Conservation (phyloP, 2,329 filamentous ascomycete genomes). For the Fusarium sp. region DNA sequence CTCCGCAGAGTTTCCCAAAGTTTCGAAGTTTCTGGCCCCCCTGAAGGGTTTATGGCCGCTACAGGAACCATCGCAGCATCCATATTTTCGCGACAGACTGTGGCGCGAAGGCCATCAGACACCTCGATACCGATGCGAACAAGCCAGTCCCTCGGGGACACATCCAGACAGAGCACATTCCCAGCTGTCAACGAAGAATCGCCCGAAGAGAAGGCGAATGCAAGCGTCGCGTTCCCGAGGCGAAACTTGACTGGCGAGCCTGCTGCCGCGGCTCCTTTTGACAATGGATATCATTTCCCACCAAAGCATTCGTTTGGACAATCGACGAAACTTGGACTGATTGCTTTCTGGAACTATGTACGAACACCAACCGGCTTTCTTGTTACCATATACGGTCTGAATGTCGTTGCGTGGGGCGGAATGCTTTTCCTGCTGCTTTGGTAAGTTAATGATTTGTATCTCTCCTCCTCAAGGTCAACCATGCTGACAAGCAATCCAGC, state of each 20-base stretch:
- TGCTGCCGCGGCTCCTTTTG: constrained; percentile 55
- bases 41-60: constrained; percentile 59
- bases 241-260: constrained; percentile 39
- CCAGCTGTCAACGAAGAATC: constrained; percentile 38
- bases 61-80: constrained; percentile 58
- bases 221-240: constrained; percentile 4
- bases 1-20: constrained; percentile 48
- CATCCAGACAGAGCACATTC: constrained; percentile 36
- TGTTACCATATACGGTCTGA: constrained; percentile 81
- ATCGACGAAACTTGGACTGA: constrained; percentile 66
- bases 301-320: constrained; percentile 69
- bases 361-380: constrained; percentile 80
- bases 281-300: constrained; percentile 74
- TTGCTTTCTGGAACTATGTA: constrained; percentile 77
- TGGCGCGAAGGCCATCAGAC: constrained; percentile 29
- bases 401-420: constrained; percentile 88
- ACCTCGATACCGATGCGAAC: constrained; percentile 29
- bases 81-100: constrained; percentile 44
- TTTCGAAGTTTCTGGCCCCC: constrained; percentile 59
- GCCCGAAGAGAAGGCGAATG: constrained; percentile 6
- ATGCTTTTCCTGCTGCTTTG: constrained; percentile 90
- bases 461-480: neutral
- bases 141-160: constrained; percentile 37
- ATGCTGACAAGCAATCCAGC: constrained; percentile 26
- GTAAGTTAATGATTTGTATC: constrained; percentile 56